These are phyloP conservation scores for Odontarrhena argentea DNA, from an alignment of 345 rosid genomes.

Conservation along the genomic window DNA sequence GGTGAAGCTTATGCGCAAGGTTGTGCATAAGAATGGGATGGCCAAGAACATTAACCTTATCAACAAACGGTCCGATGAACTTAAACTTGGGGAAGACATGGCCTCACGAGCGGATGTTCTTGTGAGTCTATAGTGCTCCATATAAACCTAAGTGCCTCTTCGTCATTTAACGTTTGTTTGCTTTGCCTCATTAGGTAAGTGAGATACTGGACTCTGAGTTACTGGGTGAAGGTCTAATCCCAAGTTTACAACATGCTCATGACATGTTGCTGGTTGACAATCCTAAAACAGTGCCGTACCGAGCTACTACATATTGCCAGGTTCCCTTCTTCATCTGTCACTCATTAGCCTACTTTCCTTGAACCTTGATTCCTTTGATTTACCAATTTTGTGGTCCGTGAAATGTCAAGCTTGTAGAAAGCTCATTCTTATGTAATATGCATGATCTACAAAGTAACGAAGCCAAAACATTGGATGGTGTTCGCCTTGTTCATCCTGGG, in stretches of 20 bases:
- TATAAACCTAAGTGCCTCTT: not conserved
- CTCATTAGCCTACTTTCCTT: not conserved
- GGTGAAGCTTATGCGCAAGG: conserved; percentile 90
- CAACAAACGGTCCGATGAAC: conserved; percentile 83
- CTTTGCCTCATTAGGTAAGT: conserved; percentile 58
- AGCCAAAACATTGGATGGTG: conserved; percentile 51
- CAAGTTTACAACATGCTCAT: conserved; percentile 88
- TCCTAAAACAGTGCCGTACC: conserved; percentile 75
- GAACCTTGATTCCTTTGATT: not conserved
- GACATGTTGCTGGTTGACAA: conserved; percentile 76
- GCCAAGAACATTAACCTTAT: conserved; percentile 55
- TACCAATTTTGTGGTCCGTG: not conserved
- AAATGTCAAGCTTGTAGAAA: conserved; percentile 68
- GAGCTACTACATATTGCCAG: conserved; percentile 86
- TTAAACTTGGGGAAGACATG: conserved; percentile 64
- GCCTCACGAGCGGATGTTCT: conserved; percentile 75
- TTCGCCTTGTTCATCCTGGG: conserved; percentile 71
- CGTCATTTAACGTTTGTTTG: not conserved
- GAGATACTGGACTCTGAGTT: conserved; percentile 95
- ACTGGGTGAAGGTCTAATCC: conserved; percentile 94
- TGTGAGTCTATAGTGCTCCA: conserved; percentile 49
- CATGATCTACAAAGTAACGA: conserved; percentile 62
- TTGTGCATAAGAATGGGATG: conserved; percentile 68
- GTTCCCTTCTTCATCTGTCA: conserved; percentile 40
- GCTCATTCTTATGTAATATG: conserved; percentile 66